Base-by-base conservation (phyloP, 2,329 filamentous ascomycete species). In the Byssothecium circinans region DNA sequence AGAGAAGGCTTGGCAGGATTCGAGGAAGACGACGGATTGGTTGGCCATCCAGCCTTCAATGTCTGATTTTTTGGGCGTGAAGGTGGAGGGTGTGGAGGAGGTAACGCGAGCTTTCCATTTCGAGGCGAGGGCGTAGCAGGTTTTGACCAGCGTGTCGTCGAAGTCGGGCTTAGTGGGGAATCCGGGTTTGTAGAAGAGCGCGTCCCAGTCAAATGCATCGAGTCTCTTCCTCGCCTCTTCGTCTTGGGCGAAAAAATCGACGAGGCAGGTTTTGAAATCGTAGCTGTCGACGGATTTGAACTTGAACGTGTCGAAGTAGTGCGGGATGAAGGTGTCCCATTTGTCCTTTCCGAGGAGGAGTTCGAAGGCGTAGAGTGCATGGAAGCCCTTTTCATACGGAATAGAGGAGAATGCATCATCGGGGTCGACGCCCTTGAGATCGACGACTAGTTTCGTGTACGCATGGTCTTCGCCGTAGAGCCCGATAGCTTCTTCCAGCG, bases 311-410 rank as follows among this genome's bases (percentile, higher is more conserved):
- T 81, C 84, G 70, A 97, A 97, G 76, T 97, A 96, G 73, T 96
- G 85, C 14, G 91, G 91, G 64, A 97, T 96, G 73, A 97, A 99
- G 60, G 85, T 87, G 78, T 97, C 89, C 75, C 94, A 99, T 68
- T 88, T 87, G n/a, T 86, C 80, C 51, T 88, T 87, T 29, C 90
- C 89, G 3, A 97, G 81, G 1, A 96, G 77, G 38, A 86, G 87
- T 64, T 99, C 94, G 12, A 99, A 84, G 62, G 91, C 86, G 71
- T 91, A 96, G 37, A 99, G 79, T 71, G 97, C 95, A 65, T 89
- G 88, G 73, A 96, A 97, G 3, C 92, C 92, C 74, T 99, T 97
- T 69, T 97, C 92, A 64, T 99, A 99, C 0, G 94, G 91, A 27
- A 97, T 79, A 20, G 84, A 88, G 58, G 88, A 95, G 75, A 97